Conservation (phyloP, 2,329 filamentous ascomycete genomes). For the Arthrobotrys entomopaga region DNA sequence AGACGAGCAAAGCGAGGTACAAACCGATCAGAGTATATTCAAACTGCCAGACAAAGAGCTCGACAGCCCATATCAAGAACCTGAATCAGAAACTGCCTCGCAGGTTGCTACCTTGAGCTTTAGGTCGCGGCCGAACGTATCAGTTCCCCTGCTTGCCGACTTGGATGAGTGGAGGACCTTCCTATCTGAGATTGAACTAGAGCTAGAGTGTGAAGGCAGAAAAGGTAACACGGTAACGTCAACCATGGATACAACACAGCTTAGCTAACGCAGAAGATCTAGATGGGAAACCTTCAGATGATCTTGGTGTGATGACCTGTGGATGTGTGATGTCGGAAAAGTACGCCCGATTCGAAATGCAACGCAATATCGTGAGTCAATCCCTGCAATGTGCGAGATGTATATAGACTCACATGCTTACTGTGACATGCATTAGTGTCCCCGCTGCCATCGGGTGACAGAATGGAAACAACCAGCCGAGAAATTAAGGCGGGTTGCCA, state of each 20-base stretch:
- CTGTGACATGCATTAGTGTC: constrained; percentile 35
- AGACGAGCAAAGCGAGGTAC: constrained; percentile 54
- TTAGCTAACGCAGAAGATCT: constrained; percentile 52
- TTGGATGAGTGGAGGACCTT: constrained; percentile 56
- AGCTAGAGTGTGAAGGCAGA: constrained; percentile 56
- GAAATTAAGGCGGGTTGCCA: constrained; percentile 44
- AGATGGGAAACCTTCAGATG: constrained; percentile 55
- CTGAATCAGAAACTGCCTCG: constrained; percentile 48
- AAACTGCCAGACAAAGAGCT: constrained; percentile 54
- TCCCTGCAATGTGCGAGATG: constrained; percentile 7
- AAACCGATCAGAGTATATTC: constrained; percentile 55
- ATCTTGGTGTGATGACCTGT: constrained; percentile 55
- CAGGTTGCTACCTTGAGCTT: constrained; percentile 56
- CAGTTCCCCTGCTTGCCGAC: constrained; percentile 55
- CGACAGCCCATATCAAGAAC: constrained; percentile 48
- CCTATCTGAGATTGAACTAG: constrained; percentile 55
- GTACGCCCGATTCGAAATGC: constrained; percentile 47
- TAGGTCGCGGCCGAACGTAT: constrained; percentile 55
- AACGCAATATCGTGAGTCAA: constrained; percentile 52
- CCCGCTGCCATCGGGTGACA: constrained; percentile 46
- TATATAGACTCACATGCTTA: constrained; percentile 30
- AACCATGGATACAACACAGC: constrained; percentile 50
- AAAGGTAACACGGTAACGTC: constrained; percentile 49
- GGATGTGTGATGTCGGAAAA: constrained; percentile 55
- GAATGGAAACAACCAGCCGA: constrained; percentile 48